Percentiles rank a stretch among this genome's conserved stretches.
phyloP scores from a whole-genome alignment of 1,139 yeast species.

The Pichia sp. region DNA sequence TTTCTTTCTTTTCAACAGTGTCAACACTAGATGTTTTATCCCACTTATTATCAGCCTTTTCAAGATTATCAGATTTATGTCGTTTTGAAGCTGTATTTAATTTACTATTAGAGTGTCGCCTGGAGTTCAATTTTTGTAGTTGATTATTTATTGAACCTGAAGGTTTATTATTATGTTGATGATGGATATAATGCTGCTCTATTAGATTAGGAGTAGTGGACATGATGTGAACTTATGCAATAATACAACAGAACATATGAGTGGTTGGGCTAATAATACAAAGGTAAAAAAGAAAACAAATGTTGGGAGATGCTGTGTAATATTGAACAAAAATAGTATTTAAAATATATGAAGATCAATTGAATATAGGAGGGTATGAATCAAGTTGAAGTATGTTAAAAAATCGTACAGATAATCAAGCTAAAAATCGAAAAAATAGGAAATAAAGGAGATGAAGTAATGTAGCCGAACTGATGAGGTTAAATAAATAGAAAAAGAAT shows the following conservation, averaged over 20 bases:
- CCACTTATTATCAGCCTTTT: background rate
- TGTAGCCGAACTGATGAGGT: no score
- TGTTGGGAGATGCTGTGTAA: background rate
- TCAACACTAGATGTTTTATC: background rate
- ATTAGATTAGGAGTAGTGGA: background rate
- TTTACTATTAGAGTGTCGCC: background rate
- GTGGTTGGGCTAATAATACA: background rate
- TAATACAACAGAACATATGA: background rate
- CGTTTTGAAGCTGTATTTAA: background rate
- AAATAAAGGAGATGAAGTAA: no score
- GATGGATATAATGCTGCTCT: background rate
- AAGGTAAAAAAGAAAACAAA: background rate
- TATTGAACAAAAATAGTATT: background rate
- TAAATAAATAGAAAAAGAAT: no score
- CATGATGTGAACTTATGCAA: background rate
- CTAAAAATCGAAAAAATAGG: no score
- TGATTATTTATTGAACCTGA: background rate
- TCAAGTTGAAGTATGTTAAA: no score
- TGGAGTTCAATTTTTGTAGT: background rate
- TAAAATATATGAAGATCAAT: no score
- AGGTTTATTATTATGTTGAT: background rate
- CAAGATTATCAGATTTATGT: slow-evolving; percentile 3
- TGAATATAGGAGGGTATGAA: no score
- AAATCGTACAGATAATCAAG: no score
- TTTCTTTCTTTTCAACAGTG: background rate